Evolutionary conservation across 2,329 filamentous ascomycete species (phyloP).

Genomic region (Dissoconium aciculare): DNA sequence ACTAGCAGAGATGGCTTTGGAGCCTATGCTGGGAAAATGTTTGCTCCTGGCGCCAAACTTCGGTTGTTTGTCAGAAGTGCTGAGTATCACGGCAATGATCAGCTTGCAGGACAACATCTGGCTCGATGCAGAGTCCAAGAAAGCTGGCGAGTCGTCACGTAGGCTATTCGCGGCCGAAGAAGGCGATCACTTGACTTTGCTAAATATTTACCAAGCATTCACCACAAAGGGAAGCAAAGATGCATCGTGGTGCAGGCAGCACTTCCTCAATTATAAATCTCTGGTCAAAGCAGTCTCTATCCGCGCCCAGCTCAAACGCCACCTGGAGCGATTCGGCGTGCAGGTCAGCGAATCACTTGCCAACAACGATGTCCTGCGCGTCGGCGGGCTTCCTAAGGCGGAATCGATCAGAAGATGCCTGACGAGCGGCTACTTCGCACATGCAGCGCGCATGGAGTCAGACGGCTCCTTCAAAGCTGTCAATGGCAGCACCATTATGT

Average conservation of each 20-base stretch:
- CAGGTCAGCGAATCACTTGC: constrained; percentile 49
- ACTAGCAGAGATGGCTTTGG: constrained; percentile 86
- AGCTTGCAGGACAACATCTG: constrained; percentile 71
- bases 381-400: constrained; percentile 34
- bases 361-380: constrained; percentile 20
- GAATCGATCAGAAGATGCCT: constrained; percentile 74
- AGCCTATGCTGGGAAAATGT: constrained; percentile 91
- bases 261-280: constrained; percentile 74
- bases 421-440: constrained; percentile 79
- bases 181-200: constrained; percentile 80
- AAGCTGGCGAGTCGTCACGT: constrained; percentile 55
- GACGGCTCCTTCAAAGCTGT: constrained; percentile 83
- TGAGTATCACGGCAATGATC: constrained; percentile 89
- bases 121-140: constrained; percentile 65
- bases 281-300: constrained; percentile 74
- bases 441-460: constrained; percentile 83
- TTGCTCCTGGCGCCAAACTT: constrained; percentile 62
- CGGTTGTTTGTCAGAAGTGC: constrained; percentile 66
- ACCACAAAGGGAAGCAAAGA: constrained; percentile 71
- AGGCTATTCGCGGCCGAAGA: constrained; percentile 82
- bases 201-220: constrained; percentile 90
- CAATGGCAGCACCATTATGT: constrained; percentile 59
- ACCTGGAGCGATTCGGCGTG: constrained; percentile 73
- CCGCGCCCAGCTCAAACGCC: constrained; percentile 69
- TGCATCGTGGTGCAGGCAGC: constrained; percentile 70